Evolutionary conservation across 805 yeast genomes (phyloP), one percentile per base, ranked within the genome.

Genomic region (Candida taoyuanica): DNA sequence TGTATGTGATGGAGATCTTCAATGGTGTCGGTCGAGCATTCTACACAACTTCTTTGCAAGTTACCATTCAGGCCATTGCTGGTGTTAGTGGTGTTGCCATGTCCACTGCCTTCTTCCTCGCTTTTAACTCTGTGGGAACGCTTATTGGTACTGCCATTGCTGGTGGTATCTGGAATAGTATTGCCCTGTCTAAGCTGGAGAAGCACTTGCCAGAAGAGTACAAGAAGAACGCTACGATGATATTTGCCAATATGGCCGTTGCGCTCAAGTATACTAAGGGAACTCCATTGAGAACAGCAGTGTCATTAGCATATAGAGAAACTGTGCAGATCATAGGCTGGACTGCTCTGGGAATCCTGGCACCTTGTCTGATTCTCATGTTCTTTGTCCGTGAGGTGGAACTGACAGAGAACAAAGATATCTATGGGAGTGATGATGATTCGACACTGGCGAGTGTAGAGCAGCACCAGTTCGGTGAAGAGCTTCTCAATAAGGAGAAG

Each of bases 51-150:
- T 39, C 59, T 11, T 37, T 52, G 13, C 55, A 53, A 41, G 59
- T 54, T n/a, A 47, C 40, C 8, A 37, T 56, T 17, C 62, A 57
- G 38, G 60, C 56, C 20, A 41, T 50, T 34, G 55, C 55, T 3
- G 60, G 59, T 25, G 39, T 41, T 23, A 38, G 40, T 13, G 53
- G 54, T 18, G 41, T 53, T 33, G 59, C 60, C 17, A 56, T 57
- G 55, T 52, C 58, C 4, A 56, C 60, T n/a, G 54, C 60, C 4
- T 52, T 57, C 42, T 56, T 53, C 44, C 31, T 55, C 9, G 53
- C 54, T 2, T 56, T 53, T 42, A 44, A 42, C 33, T 47, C 55
- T 9, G 40, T 52, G 14, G 62, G 59, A 24, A 46, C 60, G 8
- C 39, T 55, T 25, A 49, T 56, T 27, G 62, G 62, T 23, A 42